phyloP scores from a whole-genome alignment of 2,329 filamentous ascomycete species.

The Cercospora sp. region DNA sequence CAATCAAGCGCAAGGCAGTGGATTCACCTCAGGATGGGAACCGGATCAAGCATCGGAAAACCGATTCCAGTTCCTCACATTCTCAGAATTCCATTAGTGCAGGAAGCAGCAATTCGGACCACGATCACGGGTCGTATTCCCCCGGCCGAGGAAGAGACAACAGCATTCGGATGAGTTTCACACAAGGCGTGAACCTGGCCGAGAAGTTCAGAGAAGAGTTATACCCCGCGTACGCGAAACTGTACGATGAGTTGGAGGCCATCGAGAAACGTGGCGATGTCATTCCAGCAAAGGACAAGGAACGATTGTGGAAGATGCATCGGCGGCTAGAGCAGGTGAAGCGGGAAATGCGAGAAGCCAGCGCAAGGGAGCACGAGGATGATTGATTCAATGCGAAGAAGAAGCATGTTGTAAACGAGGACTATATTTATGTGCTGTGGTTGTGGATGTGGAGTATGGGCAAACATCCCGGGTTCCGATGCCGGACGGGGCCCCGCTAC shows the following conservation, averaged over 20 bases:
- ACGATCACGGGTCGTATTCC: not conserved
- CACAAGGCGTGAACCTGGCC: slow-evolving; percentile 48
- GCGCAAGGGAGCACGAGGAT: slow-evolving; percentile 27
- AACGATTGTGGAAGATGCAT: slow-evolving; percentile 57
- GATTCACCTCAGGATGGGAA: slow-evolving; percentile 37
- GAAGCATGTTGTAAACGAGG: not conserved
- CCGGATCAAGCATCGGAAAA: slow-evolving; percentile 37
- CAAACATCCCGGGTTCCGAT: slow-evolving; percentile 10
- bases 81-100: slow-evolving; percentile 31
- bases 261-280: slow-evolving; percentile 35
- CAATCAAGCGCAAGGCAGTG: slow-evolving; percentile 50
- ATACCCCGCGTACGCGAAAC: slow-evolving; percentile 58
- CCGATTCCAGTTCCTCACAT: slow-evolving; percentile 36
- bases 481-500: slow-evolving; percentile 1
- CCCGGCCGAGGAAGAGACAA: slow-evolving; percentile 31
- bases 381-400: slow-evolving; percentile 5
- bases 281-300: slow-evolving; percentile 47
- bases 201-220: slow-evolving; percentile 56
- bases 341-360: slow-evolving; percentile 52
- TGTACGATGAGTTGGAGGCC: slow-evolving; percentile 53
- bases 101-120: slow-evolving; percentile 25
- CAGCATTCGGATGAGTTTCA: slow-evolving; percentile 25
- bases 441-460: not conserved
- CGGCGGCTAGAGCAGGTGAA: slow-evolving; percentile 57
- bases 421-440: not conserved